Percentiles rank a stretch among this genome's conserved stretches.
These are phyloP conservation scores for Noccaea bulbosa DNA, from an alignment of 345 rosid genomes.

Conservation along the genomic window DNA sequence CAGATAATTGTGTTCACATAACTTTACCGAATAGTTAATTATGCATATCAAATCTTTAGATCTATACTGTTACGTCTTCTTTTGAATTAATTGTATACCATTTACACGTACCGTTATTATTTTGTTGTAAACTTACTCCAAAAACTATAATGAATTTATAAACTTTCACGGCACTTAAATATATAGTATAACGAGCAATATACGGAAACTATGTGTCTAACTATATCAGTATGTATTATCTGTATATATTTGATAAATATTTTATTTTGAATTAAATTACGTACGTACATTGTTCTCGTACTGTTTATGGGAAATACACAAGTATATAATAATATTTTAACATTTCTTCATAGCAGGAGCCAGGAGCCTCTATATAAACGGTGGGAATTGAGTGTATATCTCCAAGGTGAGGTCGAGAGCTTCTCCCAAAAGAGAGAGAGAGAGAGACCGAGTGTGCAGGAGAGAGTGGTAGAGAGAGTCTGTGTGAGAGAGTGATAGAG, in stretches of 20 bases:
- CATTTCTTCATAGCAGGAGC: slow-evolving; percentile 6
- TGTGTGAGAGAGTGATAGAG: background rate
- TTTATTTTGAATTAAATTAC: background rate
- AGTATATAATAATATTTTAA: slow-evolving; percentile 3
- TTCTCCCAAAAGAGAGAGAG: slow-evolving; percentile 21
- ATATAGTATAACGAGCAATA: no score
- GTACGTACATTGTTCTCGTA: background rate
- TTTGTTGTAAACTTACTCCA: no score
- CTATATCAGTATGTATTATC: background rate
- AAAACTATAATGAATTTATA: no score
- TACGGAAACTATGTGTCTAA: no score
- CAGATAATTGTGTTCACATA: background rate
- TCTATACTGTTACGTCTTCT: background rate
- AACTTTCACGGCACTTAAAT: no score
- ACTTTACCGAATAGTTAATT: background rate
- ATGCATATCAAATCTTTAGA: background rate
- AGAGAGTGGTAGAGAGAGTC: background rate
- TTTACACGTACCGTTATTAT: no score
- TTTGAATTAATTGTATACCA: no score
- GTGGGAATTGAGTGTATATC: background rate
- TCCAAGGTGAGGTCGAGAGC: slow-evolving; percentile 42
- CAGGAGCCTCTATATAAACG: slow-evolving; percentile 51
- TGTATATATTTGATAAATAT: background rate
- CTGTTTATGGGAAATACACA: background rate
- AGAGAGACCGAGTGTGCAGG: slow-evolving; percentile 19